These are phyloP conservation scores for Plasmodium gallinaceum DNA, from an alignment of 169 alveolate genomes.

Conservation along the genomic window DNA sequence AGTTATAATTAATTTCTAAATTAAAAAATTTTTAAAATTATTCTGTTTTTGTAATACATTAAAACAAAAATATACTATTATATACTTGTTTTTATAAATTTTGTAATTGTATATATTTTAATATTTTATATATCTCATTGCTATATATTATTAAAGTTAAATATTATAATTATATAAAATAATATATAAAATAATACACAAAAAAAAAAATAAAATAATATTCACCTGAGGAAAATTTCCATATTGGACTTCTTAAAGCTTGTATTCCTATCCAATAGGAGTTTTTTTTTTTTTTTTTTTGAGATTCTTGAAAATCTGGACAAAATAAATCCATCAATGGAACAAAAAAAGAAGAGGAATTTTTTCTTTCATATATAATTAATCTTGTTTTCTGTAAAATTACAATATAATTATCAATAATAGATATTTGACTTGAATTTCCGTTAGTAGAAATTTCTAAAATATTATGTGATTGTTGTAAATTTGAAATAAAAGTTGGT, in stretches of 20 bases:
- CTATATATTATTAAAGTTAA: too few relatives aligned
- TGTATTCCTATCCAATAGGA: constrained; percentile 72
- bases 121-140: too few relatives aligned
- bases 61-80: too few relatives aligned
- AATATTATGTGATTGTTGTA: not conserved
- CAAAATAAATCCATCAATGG: constrained; percentile 75
- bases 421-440: constrained; percentile 63
- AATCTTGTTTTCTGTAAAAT: constrained; percentile 65
- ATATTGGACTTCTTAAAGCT: constrained; percentile 26
- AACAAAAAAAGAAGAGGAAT: constrained; percentile 12
- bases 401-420: constrained; percentile 62
- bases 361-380: constrained; percentile 58
- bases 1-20: too few relatives aligned
- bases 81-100: too few relatives aligned
- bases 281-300: constrained; percentile 2
- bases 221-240: constrained; percentile 70
- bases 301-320: constrained; percentile 36
- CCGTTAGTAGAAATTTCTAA: constrained; percentile 71
- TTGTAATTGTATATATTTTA: too few relatives aligned
- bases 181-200: too few relatives aligned
- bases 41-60: too few relatives aligned
- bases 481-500: constrained; percentile 22
- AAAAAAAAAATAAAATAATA: too few relatives aligned
- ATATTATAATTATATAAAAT: too few relatives aligned
- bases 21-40: too few relatives aligned